Percentiles rank a stretch among this genome's conserved stretches.
Conservation (phyloP, 1,139 yeast genomes). For the Pichia terricola region DNA sequence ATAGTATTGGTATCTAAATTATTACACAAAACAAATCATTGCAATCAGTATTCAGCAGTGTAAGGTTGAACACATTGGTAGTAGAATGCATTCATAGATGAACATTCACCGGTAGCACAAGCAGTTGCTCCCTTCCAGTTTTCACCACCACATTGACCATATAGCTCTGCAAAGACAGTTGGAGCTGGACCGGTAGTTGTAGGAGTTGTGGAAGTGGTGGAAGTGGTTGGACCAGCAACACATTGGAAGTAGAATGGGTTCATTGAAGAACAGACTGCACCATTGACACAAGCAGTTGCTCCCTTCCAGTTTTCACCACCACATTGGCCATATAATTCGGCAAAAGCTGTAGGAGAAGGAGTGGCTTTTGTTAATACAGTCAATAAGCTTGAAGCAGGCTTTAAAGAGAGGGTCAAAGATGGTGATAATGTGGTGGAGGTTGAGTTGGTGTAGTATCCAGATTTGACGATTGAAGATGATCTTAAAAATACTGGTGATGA, state of each 20-base stretch:
- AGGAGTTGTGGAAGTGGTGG: not conserved
- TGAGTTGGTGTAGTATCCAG: not conserved
- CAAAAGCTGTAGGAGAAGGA: constrained; percentile 1
- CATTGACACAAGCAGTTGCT: constrained; percentile 4
- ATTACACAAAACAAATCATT: no score
- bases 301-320: constrained; percentile 11
- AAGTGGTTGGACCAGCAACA: not conserved
- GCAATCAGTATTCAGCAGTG: not conserved
- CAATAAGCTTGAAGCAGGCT: not conserved
- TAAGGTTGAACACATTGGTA: constrained; percentile 11
- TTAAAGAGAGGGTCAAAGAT: not conserved
- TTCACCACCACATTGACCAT: constrained; percentile 14
- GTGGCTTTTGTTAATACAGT: not conserved
- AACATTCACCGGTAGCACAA: constrained; percentile 9
- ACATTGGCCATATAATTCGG: constrained; percentile 9
- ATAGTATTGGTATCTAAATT: no score
- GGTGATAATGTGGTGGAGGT: no score
- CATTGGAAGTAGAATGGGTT: constrained; percentile 11
- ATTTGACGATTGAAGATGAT: not conserved
- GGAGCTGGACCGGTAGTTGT: not conserved
- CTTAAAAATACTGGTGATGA: not conserved
- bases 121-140: constrained; percentile 10
- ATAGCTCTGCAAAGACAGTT: constrained; percentile 5
- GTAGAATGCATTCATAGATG: constrained; percentile 10
- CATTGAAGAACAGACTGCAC: constrained; percentile 8